Base-by-base conservation (phyloP, 1,139 yeast genomes). In the Diutina rugosa region DNA sequence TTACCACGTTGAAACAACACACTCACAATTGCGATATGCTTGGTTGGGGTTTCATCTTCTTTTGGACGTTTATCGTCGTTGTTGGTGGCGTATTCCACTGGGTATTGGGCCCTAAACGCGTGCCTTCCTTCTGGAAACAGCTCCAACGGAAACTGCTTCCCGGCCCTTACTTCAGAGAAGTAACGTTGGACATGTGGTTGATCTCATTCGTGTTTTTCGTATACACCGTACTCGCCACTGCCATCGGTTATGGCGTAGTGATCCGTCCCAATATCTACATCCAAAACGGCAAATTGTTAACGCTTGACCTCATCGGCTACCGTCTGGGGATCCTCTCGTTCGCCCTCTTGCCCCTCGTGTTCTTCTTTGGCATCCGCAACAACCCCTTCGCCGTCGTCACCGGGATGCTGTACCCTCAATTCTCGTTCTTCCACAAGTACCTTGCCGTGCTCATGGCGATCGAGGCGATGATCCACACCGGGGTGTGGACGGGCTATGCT, bases 401-500 rank as follows among this genome's bases (percentile, higher is more conserved):
- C 4, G 63, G 63, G 3, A 57, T 59, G 41, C 57, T 61, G 0
- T 60, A 56, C 54, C 52, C 59, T 6, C 51, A 57, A 1, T 59
- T 61, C 53, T 59, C 59, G 48, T 55, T 48, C 6, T 59, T 58
- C 49, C 63, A 61, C 55, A 61, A 59, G 51, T 54, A 58, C 3
- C 58, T 57, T 38, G 61, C 61, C 16, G 54, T 60, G 10, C 46
- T 59, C 14, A 57, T 61, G 59, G 55, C 59, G 6, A 45, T 61
- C 10, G 63, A 61, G 29, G 63, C 61, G 8, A 44, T 61, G 53
- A 51, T 61, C 4, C 63, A 61, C 41, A 57, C 60, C n/a, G 52
- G 60, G 5, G 58, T 61, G 10, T 61, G 63, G 63, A 61, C 63
- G 6, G 63, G 58, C 4, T 61, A 59, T 32, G 59, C 61, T 8